Evolutionary conservation across 2,329 filamentous ascomycete genomes (phyloP).

Genomic region (Arthroderma uncinatum): DNA sequence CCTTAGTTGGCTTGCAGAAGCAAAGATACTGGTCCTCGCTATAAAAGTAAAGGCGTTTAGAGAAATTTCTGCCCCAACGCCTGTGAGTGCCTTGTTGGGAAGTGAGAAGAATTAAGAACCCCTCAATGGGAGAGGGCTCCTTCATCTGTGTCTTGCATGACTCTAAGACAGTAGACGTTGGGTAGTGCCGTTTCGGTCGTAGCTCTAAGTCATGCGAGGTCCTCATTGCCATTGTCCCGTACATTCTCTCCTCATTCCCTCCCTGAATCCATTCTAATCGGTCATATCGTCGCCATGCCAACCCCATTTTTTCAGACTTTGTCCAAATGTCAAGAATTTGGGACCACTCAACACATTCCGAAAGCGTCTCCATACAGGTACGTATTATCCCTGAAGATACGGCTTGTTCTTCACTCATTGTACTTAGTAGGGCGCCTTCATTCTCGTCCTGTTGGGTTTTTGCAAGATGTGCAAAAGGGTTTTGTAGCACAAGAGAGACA

Average conservation of each 20-base stretch:
- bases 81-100: constrained; percentile 51
- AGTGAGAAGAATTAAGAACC: constrained; percentile 54
- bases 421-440: constrained; percentile 22
- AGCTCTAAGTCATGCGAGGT: constrained; percentile 56
- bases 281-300: constrained; percentile 60
- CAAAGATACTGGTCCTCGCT: constrained; percentile 53
- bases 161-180: constrained; percentile 38
- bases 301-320: constrained; percentile 47
- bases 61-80: constrained; percentile 49
- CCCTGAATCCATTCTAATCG: constrained; percentile 58
- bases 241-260: constrained; percentile 56
- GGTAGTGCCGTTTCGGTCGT: constrained; percentile 54
- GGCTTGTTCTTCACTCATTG: constrained; percentile 41
- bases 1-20: constrained; percentile 51
- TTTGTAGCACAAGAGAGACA: constrained; percentile 46
- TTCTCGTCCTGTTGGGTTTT: constrained; percentile 33
- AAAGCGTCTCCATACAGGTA: constrained; percentile 49
- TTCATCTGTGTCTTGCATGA: constrained; percentile 34
- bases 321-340: constrained; percentile 51
- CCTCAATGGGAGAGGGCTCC: constrained; percentile 54
- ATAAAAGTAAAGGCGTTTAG: constrained; percentile 55
- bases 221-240: constrained; percentile 56
- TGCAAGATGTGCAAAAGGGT: constrained; percentile 48
- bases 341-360: constrained; percentile 47
- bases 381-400: constrained; percentile 47